phyloP scores from a whole-genome alignment of 805 yeast species.

The Candida yuanshanica region DNA sequence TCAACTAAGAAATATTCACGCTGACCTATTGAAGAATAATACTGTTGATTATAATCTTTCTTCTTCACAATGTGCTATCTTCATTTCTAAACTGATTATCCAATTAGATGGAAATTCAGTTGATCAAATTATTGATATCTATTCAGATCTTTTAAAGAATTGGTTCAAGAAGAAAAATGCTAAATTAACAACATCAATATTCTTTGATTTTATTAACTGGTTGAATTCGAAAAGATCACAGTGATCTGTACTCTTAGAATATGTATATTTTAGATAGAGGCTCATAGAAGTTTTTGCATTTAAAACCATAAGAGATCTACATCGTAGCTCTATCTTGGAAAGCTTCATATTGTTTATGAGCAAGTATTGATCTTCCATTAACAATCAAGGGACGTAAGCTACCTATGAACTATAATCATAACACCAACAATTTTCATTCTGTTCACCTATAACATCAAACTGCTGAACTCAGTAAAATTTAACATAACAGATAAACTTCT shows the following conservation, averaged over 20 bases:
- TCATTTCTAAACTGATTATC: slow-evolving; percentile 52
- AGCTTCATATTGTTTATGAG: too few relatives aligned
- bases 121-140: slow-evolving; percentile 47
- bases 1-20: slow-evolving; percentile 37
- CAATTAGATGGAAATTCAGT: slow-evolving; percentile 27
- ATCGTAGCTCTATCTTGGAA: too few relatives aligned
- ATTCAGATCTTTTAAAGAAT: slow-evolving; percentile 45
- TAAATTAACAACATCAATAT: slow-evolving; percentile 49
- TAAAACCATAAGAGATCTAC: too few relatives aligned
- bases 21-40: slow-evolving; percentile 28
- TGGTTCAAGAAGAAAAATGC: slow-evolving; percentile 53
- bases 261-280: too few relatives aligned
- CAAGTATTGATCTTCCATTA: too few relatives aligned
- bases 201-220: slow-evolving; percentile 81
- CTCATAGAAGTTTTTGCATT: not conserved
- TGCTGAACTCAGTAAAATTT: too few relatives aligned
- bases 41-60: slow-evolving; percentile 31
- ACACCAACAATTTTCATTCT: too few relatives aligned
- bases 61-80: slow-evolving; percentile 62
- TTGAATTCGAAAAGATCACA: slow-evolving; percentile 39
- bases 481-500: too few relatives aligned
- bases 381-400: too few relatives aligned
- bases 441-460: too few relatives aligned
- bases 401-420: too few relatives aligned
- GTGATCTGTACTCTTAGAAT: not conserved